Base-by-base conservation (phyloP, 176 grass and related monocot species). In the Rhynchospora breviuscula region DNA sequence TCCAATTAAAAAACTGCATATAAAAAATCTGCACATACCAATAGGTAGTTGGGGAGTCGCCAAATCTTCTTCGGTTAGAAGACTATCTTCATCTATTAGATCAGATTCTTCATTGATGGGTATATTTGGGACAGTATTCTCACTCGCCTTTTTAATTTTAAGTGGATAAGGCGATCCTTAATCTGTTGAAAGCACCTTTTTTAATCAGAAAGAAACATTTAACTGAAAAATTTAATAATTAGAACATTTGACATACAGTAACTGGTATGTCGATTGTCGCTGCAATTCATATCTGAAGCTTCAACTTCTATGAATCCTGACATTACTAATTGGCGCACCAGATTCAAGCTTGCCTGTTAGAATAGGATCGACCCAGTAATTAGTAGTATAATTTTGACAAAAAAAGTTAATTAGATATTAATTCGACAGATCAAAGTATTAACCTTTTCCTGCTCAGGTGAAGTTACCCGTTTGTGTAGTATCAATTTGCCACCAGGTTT, bases 71-170 rank as follows among this genome's bases (percentile, higher is more conserved):
- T 87, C 82, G 0, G 85, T 87, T 22, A 90, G 58, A 58, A 90
- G 85, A 65, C 82, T 87, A 26, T 90, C 89, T 87, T 90, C 85
- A 44, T 90, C 85, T 5, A 90, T 90, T 9, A 90, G 19, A 78
- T 90, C 85, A 40, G 85, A 85, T 77, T 90, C 89, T 66, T 85
- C 81, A 21, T 84, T 71, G 2, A 82, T 81, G 17, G 67, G 46
- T 82, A 90, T 85, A 71, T 90, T 87, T 9, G 89, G 89, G 70
- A 90, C 44, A 60, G 31, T 57, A 33, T 59, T 90, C 21, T 12
- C 57, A 2, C 26, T 45, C 29, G 63, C 85, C 14, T 52, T 87
- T 46, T 62, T 81, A 63, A 15, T 26, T 43, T 64, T 81, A 52
- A 90, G 33, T 35, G 31, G 35, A 54, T 81, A 87, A 46, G 89